Percentiles rank a stretch among this genome's conserved stretches.
Conservation (phyloP, 1,284 basidiomycete species). For the Acaromyces ingoldii region DNA sequence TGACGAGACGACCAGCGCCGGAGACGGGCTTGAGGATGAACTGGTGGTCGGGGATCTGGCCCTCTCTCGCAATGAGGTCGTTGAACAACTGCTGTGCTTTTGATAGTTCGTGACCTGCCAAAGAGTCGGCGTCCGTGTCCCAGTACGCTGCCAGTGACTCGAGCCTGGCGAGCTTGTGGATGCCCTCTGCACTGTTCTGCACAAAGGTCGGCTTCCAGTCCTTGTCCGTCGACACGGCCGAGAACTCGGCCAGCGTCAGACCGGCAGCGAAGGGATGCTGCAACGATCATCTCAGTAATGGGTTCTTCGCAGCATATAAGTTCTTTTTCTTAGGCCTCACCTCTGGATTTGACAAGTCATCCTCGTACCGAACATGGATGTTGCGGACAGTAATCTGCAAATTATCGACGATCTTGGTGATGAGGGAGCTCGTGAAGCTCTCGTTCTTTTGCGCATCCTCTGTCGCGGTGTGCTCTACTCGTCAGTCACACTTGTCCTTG, state of each 20-base stretch:
- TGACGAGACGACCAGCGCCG: constrained; percentile 80
- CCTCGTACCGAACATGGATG: constrained; percentile 78
- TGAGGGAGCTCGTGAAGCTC: constrained; percentile 75
- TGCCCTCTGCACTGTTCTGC: constrained; percentile 77
- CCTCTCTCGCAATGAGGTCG: constrained; percentile 58
- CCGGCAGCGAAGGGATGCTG: constrained; percentile 93
- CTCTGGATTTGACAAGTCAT: constrained; percentile 84
- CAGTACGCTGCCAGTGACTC: constrained; percentile 90
- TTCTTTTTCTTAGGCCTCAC: no score
- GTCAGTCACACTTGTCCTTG: no score
- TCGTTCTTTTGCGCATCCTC: constrained; percentile 71
- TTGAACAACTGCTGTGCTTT: constrained; percentile 76
- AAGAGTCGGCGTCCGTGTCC: constrained; percentile 81
- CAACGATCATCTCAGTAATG: neutral
- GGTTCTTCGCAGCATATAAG: neutral
- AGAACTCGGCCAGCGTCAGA: constrained; percentile 84
- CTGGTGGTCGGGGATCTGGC: constrained; percentile 62
- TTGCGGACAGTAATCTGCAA: constrained; percentile 77
- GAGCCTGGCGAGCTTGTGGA: constrained; percentile 88
- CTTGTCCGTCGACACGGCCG: constrained; percentile 86
- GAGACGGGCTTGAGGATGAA: constrained; percentile 94
- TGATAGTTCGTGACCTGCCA: constrained; percentile 62
- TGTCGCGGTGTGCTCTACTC: constrained; percentile 24
- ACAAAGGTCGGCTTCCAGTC: constrained; percentile 93
- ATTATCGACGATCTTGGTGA: constrained; percentile 91